Percentiles rank a stretch among this genome's conserved stretches.
phyloP scores from a whole-genome alignment of 1,284 basidiomycete species.

The Puccinia coronata region DNA sequence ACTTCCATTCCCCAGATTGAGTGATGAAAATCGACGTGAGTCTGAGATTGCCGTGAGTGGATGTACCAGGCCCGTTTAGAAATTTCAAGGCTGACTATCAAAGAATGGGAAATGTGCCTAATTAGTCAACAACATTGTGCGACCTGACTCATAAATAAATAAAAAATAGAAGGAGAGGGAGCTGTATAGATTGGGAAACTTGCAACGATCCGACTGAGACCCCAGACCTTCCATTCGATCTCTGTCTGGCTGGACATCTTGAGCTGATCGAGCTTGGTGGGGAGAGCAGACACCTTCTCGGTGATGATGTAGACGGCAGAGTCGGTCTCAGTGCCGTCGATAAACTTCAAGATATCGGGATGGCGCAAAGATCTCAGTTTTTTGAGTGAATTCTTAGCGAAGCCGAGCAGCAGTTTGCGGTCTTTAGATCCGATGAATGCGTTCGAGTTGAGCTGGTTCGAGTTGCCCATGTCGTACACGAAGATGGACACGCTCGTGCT shows the following conservation, averaged over 20 bases:
- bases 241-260: constrained; percentile 52
- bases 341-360: constrained; percentile 91
- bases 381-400: constrained; percentile 86
- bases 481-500: constrained; percentile 79
- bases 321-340: constrained; percentile 88
- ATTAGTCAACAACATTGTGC: not conserved
- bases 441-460: constrained; percentile 59
- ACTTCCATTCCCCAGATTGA: constrained; percentile 89
- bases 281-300: constrained; percentile 81
- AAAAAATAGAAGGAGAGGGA: too few relatives aligned
- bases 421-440: constrained; percentile 61
- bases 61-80: constrained; percentile 74
- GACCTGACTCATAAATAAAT: not conserved
- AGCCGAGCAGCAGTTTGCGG: constrained; percentile 65
- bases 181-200: too few relatives aligned
- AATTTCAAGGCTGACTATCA: constrained; percentile 82
- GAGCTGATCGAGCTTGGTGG: constrained; percentile 65
- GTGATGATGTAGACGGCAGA: constrained; percentile 88
- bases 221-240: constrained; percentile 92
- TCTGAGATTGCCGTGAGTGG: constrained; percentile 81
- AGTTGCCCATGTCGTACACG: constrained; percentile 62
- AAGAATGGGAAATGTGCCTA: not conserved
- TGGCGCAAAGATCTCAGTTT: constrained; percentile 89
- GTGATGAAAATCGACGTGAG: constrained; percentile 82
- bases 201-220: constrained; percentile 83